Conservation (phyloP, 139 green algal species). For the Coelastrella sp. region DNA sequence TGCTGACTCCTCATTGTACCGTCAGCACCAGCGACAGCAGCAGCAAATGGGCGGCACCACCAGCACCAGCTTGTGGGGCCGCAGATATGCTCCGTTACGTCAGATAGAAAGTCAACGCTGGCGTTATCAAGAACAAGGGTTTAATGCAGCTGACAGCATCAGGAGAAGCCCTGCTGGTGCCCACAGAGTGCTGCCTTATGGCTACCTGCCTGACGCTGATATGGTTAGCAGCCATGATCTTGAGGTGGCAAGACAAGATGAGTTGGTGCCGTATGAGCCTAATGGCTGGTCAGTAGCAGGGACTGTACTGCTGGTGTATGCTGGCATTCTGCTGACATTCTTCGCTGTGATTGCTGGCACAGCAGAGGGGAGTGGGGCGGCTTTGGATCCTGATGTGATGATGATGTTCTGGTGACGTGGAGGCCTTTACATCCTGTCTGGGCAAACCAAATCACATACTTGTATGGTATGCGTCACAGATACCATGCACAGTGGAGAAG, state of each 20-base stretch:
- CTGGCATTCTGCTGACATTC: conserved; percentile 26
- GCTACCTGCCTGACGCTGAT: conserved; percentile 12
- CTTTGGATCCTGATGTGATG: conserved; percentile 1
- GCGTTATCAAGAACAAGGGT: neutral
- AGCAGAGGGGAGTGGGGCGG: neutral
- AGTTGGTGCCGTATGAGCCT: conserved; percentile 26
- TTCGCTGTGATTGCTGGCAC: neutral
- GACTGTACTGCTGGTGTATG: conserved; percentile 28
- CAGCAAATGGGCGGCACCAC: neutral
- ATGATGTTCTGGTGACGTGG: neutral
- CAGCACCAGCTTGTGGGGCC: conserved; percentile 24
- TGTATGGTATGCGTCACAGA: too few species aligned
- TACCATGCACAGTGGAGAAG: too few species aligned
- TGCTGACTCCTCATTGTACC: neutral
- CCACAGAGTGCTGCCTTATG: neutral
- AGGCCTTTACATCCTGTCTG: too few species aligned
- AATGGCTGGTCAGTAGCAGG: neutral
- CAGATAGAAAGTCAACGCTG: conserved; percentile 15
- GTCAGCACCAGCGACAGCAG: conserved; percentile 24
- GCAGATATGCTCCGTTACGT: too few species aligned
- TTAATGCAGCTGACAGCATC: neutral
- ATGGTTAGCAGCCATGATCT: neutral
- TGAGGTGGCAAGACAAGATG: neutral
- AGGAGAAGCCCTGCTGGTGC: neutral
- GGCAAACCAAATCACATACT: too few species aligned